Evolutionary conservation across 805 yeast genomes (phyloP).

Genomic region (Cyberlindnera sargentensis): DNA sequence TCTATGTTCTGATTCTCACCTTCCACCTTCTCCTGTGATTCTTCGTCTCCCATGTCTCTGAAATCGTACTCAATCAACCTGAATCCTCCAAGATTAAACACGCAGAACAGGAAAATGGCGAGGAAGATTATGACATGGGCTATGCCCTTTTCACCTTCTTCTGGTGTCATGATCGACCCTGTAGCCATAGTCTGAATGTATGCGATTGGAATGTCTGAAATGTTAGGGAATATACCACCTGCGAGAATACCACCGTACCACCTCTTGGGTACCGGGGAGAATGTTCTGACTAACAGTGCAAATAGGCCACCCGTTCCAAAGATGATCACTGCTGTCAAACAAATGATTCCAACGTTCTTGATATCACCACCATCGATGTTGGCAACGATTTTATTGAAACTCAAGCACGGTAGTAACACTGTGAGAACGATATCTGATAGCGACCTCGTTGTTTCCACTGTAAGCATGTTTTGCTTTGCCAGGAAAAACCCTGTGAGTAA

Average conservation of each 20-base stretch:
- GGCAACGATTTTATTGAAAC: slow-evolving; percentile 44
- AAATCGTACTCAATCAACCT: slow-evolving; percentile 68
- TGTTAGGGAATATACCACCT: slow-evolving; percentile 46
- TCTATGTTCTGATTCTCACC: no score
- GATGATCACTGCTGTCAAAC: slow-evolving; percentile 20
- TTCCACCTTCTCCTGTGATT: slow-evolving; percentile 5
- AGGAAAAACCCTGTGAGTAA: slow-evolving; percentile 14
- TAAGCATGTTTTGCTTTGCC: slow-evolving; percentile 27
- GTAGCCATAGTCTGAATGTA: slow-evolving; percentile 40
- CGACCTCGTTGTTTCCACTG: slow-evolving; percentile 50
- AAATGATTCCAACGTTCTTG: slow-evolving; percentile 41
- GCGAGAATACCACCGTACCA: slow-evolving; percentile 44
- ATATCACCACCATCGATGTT: slow-evolving; percentile 46
- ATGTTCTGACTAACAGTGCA: slow-evolving; percentile 24
- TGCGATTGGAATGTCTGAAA: slow-evolving; percentile 48
- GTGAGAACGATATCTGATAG: slow-evolving; percentile 42
- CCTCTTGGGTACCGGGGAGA: slow-evolving; percentile 39
- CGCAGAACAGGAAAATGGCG: slow-evolving; percentile 44
- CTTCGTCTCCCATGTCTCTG: slow-evolving; percentile 19
- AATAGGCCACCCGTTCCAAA: slow-evolving; percentile 37
- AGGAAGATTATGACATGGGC: slow-evolving; percentile 34
- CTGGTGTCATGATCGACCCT: slow-evolving; percentile 32
- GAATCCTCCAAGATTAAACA: slow-evolving; percentile 75
- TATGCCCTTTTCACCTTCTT: slow-evolving; percentile 40
- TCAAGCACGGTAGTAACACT: slow-evolving; percentile 47